phyloP scores from a whole-genome alignment of 805 yeast species.

The Wickerhamomyces silvicola region DNA sequence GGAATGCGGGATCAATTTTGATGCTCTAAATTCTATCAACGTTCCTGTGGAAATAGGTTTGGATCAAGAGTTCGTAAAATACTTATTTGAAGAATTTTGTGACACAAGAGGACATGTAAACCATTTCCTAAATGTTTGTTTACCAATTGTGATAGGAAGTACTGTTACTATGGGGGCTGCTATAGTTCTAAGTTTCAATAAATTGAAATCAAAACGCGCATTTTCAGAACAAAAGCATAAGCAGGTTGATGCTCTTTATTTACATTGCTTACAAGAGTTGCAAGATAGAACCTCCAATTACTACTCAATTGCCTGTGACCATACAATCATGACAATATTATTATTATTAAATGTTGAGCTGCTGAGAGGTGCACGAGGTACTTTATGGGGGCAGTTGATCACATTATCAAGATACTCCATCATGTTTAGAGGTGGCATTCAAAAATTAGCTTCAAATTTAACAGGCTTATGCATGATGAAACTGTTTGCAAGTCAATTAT shows the following conservation, averaged over 20 bases:
- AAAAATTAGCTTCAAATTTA: slow-evolving; percentile 4
- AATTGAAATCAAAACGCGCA: slow-evolving; percentile 3
- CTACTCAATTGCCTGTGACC: slow-evolving; percentile 11
- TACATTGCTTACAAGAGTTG: slow-evolving; percentile 7
- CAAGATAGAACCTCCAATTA: slow-evolving; percentile 5
- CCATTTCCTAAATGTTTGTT: slow-evolving; percentile 4
- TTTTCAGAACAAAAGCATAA: slow-evolving; percentile 4
- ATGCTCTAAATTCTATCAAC: not conserved
- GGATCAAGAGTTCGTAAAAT: slow-evolving; percentile 1
- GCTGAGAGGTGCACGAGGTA: slow-evolving; percentile 6
- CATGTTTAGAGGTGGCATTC: slow-evolving; percentile 12
- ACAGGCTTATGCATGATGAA: slow-evolving; percentile 11
- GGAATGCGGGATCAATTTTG: slow-evolving; percentile 1
- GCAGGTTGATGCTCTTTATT: slow-evolving; percentile 5
- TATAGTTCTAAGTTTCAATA: slow-evolving; percentile 7
- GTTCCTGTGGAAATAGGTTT: not conserved
- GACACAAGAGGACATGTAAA: slow-evolving; percentile 1
- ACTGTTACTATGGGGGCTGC: slow-evolving; percentile 9
- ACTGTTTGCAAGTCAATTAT: slow-evolving; percentile 6
- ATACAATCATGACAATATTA: slow-evolving; percentile 8
- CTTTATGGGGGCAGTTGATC: slow-evolving; percentile 6
- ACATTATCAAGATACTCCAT: slow-evolving; percentile 5
- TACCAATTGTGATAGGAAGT: slow-evolving; percentile 12
- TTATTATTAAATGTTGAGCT: slow-evolving; percentile 7
- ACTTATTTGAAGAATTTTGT: slow-evolving; percentile 1